Percentiles rank a stretch among this genome's conserved stretches.
phyloP scores from a whole-genome alignment of 2,329 filamentous ascomycete genomes.

The Colletotrichum orbiculare region DNA sequence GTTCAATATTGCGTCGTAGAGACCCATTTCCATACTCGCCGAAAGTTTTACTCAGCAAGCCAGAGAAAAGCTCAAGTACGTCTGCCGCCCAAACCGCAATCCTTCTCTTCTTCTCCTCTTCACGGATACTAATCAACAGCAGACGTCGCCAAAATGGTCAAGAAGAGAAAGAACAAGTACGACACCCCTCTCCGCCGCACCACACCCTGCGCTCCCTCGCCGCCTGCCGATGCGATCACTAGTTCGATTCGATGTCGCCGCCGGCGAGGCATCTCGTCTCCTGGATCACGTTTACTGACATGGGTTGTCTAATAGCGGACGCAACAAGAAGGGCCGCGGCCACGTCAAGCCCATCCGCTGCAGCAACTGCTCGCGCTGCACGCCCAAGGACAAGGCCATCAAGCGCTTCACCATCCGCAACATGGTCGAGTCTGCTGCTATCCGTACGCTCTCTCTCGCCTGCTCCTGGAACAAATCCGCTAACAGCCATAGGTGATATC shows the following conservation, averaged over 20 bases:
- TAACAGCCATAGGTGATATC: conserved; percentile 85
- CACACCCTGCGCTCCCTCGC: neutral
- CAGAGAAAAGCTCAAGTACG: conserved; percentile 38
- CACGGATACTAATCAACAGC: conserved; percentile 43
- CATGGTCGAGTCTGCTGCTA: conserved; percentile 99
- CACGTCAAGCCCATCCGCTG: conserved; percentile 98
- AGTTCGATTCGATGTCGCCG: conserved; percentile 2
- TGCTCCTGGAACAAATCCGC: neutral
- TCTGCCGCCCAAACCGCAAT: conserved; percentile 23
- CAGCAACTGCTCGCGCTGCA: conserved; percentile 82
- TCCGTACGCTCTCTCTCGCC: conserved; percentile 76
- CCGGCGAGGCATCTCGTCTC: neutral
- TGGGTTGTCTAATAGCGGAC: conserved; percentile 72
- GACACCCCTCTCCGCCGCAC: conserved; percentile 42
- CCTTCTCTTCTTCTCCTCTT: conserved; percentile 38
- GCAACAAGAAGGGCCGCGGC: conserved; percentile 99
- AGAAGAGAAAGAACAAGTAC: conserved; percentile 79
- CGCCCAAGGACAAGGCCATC: conserved; percentile 99
- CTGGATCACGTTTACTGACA: conserved; percentile 37
- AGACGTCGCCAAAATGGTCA: conserved; percentile 75
- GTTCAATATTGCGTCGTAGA: neutral
- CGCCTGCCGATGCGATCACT: neutral
- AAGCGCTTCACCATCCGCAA: conserved; percentile 99
- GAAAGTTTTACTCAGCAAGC: conserved; percentile 36
- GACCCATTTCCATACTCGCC: conserved; percentile 7